Conservation (phyloP, 495 filamentous ascomycete genomes). For the Talaromyces proteolyticus region DNA sequence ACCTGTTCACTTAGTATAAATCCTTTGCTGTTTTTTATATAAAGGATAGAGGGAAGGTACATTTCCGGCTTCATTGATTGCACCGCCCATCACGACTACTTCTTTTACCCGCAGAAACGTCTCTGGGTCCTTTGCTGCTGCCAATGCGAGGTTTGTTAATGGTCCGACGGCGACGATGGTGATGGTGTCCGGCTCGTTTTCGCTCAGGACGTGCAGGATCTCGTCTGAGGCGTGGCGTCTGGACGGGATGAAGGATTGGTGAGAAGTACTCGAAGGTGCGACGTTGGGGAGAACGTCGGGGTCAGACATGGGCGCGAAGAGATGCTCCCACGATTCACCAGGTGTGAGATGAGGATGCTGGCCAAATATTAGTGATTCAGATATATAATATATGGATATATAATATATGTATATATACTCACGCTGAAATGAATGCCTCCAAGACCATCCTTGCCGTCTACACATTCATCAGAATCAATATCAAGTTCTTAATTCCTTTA, state of each 20-base stretch:
- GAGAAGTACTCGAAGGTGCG: conserved; percentile 21
- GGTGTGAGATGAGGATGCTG: conserved; percentile 87
- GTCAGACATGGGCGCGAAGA: conserved; percentile 56
- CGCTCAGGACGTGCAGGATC: conserved; percentile 74
- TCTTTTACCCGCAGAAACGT: conserved; percentile 85
- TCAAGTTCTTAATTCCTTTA: background rate
- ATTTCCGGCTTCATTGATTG: conserved; percentile 75
- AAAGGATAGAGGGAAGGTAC: conserved; percentile 19
- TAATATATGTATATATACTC: conserved; percentile 20
- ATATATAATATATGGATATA: background rate
- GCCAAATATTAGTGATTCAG: conserved; percentile 4
- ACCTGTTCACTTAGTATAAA: conserved; percentile 27
- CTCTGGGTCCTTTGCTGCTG: conserved; percentile 76
- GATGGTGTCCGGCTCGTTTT: conserved; percentile 75
- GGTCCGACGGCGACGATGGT: conserved; percentile 88
- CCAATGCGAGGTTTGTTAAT: conserved; percentile 83
- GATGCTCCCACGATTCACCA: conserved; percentile 72
- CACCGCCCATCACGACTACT: conserved; percentile 94
- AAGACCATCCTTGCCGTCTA: conserved; percentile 87
- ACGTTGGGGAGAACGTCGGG: conserved; percentile 30
- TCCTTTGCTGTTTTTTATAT: conserved; percentile 2
- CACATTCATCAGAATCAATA: conserved; percentile 11
- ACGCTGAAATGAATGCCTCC: conserved; percentile 83
- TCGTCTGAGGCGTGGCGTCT: conserved; percentile 67
- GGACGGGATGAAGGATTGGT: conserved; percentile 63